A percentile compares a stretch with the other conserved stretches of the same genome.
Conservation (phyloP, 192 early-diverging fungal species). For the Dimargaris verticillata region DNA sequence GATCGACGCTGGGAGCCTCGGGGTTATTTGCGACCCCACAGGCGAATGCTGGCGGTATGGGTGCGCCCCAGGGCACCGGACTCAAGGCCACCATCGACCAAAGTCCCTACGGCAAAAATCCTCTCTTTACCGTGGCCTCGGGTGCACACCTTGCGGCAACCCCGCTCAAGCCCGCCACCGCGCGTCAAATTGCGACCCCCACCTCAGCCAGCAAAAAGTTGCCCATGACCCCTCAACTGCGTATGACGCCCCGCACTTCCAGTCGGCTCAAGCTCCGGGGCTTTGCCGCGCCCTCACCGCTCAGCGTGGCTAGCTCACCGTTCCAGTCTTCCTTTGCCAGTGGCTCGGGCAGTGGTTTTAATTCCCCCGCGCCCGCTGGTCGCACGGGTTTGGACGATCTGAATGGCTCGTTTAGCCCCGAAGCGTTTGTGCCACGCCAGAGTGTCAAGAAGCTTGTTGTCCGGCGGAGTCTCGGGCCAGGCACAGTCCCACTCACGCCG, state of each 20-base stretch:
- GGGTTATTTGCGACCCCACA: conserved; percentile 24
- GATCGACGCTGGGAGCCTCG: conserved; percentile 15
- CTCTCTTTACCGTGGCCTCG: conserved; percentile 45
- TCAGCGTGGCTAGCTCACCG: conserved; percentile 9
- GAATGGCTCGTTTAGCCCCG: conserved; percentile 38
- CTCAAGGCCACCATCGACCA: conserved; percentile 63
- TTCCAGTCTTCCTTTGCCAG: conserved; percentile 12
- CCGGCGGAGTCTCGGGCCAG: conserved; percentile 23
- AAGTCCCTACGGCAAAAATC: conserved; percentile 75
- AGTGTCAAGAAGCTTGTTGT: conserved; percentile 56
- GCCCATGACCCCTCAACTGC: conserved; percentile 48
- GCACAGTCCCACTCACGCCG: conserved; percentile 7
- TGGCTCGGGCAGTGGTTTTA: conserved; percentile 18
- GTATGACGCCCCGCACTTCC: conserved; percentile 52
- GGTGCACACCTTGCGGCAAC: conserved; percentile 24
- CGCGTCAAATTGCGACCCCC: conserved; percentile 16
- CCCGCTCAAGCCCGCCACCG: conserved; percentile 15
- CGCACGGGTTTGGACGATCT: conserved; percentile 20
- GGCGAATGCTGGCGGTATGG: conserved; percentile 12
- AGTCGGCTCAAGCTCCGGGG: conserved; percentile 63
- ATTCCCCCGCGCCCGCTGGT: conserved; percentile 15
- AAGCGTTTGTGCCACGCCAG: conserved; percentile 50
- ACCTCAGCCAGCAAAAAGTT: conserved; percentile 42
- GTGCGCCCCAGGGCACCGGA: conserved; percentile 11
- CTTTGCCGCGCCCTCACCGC: conserved; percentile 29